Evolutionary conservation across 208 protist species (phyloP).

Genomic region (Trypanosomatidae sp.): DNA sequence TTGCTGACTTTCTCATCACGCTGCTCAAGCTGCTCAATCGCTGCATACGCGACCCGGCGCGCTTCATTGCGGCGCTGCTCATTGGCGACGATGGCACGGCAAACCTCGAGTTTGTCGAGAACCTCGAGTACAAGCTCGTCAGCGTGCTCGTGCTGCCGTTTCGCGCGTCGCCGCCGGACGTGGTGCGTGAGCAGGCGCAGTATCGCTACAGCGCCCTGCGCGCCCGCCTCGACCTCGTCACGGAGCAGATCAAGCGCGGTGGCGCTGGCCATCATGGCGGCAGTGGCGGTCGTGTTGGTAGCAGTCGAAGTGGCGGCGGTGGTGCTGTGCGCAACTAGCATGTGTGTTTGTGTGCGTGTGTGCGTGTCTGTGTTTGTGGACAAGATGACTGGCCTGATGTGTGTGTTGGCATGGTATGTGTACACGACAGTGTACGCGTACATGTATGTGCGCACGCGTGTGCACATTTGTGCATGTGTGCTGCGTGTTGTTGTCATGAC

Average conservation of each 20-base stretch:
- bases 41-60: slow-evolving; percentile 81
- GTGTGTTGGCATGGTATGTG: too few relatives aligned
- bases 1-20: slow-evolving; percentile 86
- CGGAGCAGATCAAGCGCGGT: slow-evolving; percentile 80
- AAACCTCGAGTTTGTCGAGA: slow-evolving; percentile 90
- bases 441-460: too few relatives aligned
- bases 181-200: slow-evolving; percentile 84
- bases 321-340: too few relatives aligned
- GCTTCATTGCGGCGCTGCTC: slow-evolving; percentile 81
- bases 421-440: too few relatives aligned
- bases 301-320: too few relatives aligned
- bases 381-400: too few relatives aligned
- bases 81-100: slow-evolving; percentile 70
- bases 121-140: slow-evolving; percentile 93
- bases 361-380: too few relatives aligned
- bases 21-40: slow-evolving; percentile 90
- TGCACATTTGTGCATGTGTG: too few relatives aligned
- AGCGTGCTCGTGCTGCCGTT: slow-evolving; percentile 87
- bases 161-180: slow-evolving; percentile 63
- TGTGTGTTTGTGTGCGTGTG: too few relatives aligned
- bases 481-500: too few relatives aligned
- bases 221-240: slow-evolving; percentile 75
- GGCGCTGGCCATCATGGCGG: too few relatives aligned
- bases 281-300: too few relatives aligned
- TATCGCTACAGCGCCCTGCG: slow-evolving; percentile 89